Conservation (phyloP, 495 filamentous ascomycete species). For the Tuber indicum region DNA sequence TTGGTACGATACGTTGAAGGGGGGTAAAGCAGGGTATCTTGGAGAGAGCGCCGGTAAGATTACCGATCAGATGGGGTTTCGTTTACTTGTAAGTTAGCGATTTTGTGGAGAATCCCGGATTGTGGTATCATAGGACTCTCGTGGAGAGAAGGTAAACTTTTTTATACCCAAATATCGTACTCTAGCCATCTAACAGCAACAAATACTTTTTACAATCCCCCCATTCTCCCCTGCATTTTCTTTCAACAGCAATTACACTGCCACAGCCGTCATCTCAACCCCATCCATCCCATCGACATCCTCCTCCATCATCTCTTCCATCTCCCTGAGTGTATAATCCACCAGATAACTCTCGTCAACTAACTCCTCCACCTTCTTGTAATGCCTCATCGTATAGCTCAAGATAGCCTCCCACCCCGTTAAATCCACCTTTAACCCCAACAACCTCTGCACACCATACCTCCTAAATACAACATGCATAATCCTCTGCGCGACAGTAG, state of each 20-base stretch:
- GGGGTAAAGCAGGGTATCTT: background rate
- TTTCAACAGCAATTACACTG: conserved; percentile 12
- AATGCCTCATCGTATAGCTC: conserved; percentile 88
- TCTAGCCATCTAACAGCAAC: background rate
- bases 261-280: conserved; percentile 32
- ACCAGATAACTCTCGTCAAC: conserved; percentile 92
- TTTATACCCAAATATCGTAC: background rate
- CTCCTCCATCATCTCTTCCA: conserved; percentile 64
- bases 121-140: background rate
- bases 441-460: conserved; percentile 67
- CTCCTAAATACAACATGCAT: conserved; percentile 68
- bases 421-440: conserved; percentile 61
- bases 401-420: conserved; percentile 76
- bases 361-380: conserved; percentile 75
- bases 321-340: conserved; percentile 84
- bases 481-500: conserved; percentile 77
- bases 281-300: conserved; percentile 41
- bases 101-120: background rate
- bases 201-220: conserved; percentile 42
- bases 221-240: conserved; percentile 33
- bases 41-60: background rate
- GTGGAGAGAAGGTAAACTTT: background rate
- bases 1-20: background rate
- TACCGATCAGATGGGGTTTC: background rate
- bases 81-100: background rate